These are phyloP conservation scores for Saccharomyces mikatae DNA, from an alignment of 805 yeast species.

Conservation along the genomic window DNA sequence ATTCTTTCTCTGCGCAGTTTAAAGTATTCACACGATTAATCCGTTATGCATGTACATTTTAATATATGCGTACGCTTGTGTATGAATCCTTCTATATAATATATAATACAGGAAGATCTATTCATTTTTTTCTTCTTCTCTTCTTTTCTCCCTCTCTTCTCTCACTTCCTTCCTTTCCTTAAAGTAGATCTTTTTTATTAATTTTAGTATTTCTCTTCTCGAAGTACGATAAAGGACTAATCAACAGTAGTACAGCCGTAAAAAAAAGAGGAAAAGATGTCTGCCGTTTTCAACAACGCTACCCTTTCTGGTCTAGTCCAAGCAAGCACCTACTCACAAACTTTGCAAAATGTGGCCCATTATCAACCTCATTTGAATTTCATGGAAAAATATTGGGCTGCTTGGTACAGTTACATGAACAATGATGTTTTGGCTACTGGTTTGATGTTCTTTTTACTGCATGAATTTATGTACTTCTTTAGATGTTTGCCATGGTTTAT, in stretches of 20 bases:
- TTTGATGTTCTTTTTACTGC: slow-evolving; percentile 67
- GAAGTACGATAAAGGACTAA: background rate
- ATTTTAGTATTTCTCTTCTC: background rate
- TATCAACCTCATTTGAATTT: slow-evolving; percentile 40
- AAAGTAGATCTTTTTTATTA: background rate
- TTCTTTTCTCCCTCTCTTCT: background rate
- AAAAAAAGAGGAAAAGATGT: slow-evolving; percentile 12
- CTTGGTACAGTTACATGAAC: slow-evolving; percentile 75
- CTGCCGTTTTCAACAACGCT: slow-evolving; percentile 30
- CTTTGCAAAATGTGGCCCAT: slow-evolving; percentile 31
- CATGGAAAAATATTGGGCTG: slow-evolving; percentile 76
- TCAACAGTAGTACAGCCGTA: background rate
- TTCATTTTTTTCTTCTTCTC: background rate
- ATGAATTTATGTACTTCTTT: slow-evolving; percentile 85
- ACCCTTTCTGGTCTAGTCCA: slow-evolving; percentile 24
- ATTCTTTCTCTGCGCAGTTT: slow-evolving; percentile 1
- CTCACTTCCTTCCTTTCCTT: background rate
- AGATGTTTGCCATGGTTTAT: slow-evolving; percentile 90
- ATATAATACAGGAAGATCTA: background rate
- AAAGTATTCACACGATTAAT: background rate
- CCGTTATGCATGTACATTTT: background rate
- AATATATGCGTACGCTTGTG: background rate
- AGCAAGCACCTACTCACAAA: slow-evolving; percentile 27
- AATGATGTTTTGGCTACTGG: slow-evolving; percentile 94
- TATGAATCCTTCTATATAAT: background rate